A percentile compares a stretch with the other conserved stretches of the same genome.
These are phyloP conservation scores for Populus nigra DNA, from an alignment of 345 rosid genomes.

Conservation along the genomic window DNA sequence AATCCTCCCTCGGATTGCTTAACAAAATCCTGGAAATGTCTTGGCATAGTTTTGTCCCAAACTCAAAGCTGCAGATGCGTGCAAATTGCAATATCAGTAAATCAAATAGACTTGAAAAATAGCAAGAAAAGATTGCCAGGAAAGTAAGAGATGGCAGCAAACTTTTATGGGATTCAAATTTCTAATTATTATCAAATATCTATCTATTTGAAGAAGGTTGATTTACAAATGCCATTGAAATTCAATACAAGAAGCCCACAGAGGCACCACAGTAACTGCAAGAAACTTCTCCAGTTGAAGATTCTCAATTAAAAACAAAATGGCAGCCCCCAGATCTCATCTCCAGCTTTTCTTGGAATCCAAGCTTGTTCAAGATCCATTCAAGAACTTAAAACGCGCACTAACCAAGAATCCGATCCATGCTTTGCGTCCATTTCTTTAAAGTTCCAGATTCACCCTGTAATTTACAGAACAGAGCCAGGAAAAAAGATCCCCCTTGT, in stretches of 20 bases:
- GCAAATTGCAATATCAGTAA: too few species aligned
- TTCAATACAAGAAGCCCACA: neutral
- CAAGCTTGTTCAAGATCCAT: slow-evolving; percentile 2
- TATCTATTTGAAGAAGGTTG: neutral
- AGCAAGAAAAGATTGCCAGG: neutral
- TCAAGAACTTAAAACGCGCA: neutral
- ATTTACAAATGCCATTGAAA: neutral
- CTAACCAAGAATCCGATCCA: neutral
- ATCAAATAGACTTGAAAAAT: too few species aligned
- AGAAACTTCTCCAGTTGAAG: neutral
- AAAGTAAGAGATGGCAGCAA: neutral
- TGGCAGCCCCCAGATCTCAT: neutral
- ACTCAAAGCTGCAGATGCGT: too few species aligned
- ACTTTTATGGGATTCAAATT: neutral
- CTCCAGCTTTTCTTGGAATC: neutral
- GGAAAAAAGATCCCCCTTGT: neutral
- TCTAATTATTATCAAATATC: neutral
- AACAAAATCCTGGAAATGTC: too few species aligned
- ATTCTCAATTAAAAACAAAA: neutral
- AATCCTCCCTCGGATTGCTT: too few species aligned
- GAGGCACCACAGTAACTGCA: neutral
- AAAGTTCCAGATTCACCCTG: neutral
- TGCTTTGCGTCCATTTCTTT: neutral
- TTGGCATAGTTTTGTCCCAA: too few species aligned
- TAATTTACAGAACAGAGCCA: neutral